These are phyloP conservation scores for Gracilaria caudata DNA, from an alignment of 23 red algal genomes.

Conservation along the genomic window DNA sequence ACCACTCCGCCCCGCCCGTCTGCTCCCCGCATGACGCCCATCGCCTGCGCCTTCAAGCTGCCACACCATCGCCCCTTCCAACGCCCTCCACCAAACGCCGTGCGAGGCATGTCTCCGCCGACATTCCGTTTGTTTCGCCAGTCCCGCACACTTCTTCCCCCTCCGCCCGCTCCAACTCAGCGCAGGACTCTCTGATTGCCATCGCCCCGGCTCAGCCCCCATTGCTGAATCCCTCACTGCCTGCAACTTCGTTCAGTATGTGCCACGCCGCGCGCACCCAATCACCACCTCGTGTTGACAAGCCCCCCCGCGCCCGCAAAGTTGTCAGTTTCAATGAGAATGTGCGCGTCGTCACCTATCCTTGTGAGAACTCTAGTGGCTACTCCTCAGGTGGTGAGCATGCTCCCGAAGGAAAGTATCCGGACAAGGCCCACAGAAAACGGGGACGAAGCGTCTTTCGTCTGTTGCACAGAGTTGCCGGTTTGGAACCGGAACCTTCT, in stretches of 20 bases:
- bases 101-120: constrained; percentile 31
- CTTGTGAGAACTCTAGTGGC: constrained; percentile 25
- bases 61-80: neutral
- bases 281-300: constrained; percentile 38
- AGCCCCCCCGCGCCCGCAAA: constrained; percentile 49
- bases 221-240: constrained; percentile 22
- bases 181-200: neutral
- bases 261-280: constrained; percentile 52
- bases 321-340: constrained; percentile 70
- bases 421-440: constrained; percentile 22
- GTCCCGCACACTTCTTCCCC: neutral
- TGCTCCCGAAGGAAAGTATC: neutral
- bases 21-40: constrained; percentile 21
- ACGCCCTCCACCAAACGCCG: constrained; percentile 13
- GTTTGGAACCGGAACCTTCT: constrained; percentile 20
- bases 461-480: constrained; percentile 18
- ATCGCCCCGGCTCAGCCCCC: neutral
- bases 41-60: constrained; percentile 19
- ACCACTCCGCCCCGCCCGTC: neutral
- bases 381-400: constrained; percentile 38
- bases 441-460: constrained; percentile 46
- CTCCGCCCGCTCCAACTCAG: constrained; percentile 24
- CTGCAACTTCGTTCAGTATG: constrained; percentile 12
- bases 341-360: constrained; percentile 61
- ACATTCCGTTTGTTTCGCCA: constrained; percentile 19